These are phyloP conservation scores for Phoma sp. DNA, from an alignment of 2,329 filamentous ascomycete genomes.

Conservation along the genomic window DNA sequence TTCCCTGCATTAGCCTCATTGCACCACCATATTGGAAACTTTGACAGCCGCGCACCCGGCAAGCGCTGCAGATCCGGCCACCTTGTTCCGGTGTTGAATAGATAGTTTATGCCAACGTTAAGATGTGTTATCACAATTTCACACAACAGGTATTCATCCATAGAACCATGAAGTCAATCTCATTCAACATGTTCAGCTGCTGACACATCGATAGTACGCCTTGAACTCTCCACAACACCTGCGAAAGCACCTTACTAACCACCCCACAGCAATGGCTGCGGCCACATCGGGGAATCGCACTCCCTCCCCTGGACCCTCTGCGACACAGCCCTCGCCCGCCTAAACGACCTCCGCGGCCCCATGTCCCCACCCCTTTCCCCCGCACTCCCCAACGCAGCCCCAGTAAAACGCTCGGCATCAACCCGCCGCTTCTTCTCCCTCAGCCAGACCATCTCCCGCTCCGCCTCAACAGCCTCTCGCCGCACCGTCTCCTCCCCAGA, in stretches of 20 bases:
- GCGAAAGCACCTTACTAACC: neutral
- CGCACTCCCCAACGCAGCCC: constrained; percentile 14
- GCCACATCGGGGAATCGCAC: constrained; percentile 41
- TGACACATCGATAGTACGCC: no score
- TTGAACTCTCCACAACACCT: no score
- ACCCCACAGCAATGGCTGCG: constrained; percentile 34
- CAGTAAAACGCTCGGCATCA: constrained; percentile 30
- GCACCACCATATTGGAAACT: neutral
- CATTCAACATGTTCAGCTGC: no score
- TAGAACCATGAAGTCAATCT: no score
- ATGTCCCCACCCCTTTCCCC: constrained; percentile 36
- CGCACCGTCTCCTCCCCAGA: constrained; percentile 25
- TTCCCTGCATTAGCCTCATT: constrained; percentile 5
- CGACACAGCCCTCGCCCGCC: constrained; percentile 28
- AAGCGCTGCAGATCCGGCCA: neutral
- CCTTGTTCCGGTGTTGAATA: no score
- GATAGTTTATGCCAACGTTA: neutral
- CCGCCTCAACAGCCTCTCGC: constrained; percentile 28
- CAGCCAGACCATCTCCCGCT: constrained; percentile 34
- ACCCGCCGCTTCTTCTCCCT: constrained; percentile 37
- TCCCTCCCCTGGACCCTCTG: constrained; percentile 40
- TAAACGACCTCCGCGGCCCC: constrained; percentile 37
- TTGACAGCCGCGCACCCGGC: neutral
- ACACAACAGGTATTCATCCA: constrained; percentile 35
- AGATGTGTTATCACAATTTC: constrained; percentile 45